Percentiles rank a stretch among this genome's conserved stretches.
Conservation (phyloP, 768 basidiomycete species). For the Calocera viscosa region DNA sequence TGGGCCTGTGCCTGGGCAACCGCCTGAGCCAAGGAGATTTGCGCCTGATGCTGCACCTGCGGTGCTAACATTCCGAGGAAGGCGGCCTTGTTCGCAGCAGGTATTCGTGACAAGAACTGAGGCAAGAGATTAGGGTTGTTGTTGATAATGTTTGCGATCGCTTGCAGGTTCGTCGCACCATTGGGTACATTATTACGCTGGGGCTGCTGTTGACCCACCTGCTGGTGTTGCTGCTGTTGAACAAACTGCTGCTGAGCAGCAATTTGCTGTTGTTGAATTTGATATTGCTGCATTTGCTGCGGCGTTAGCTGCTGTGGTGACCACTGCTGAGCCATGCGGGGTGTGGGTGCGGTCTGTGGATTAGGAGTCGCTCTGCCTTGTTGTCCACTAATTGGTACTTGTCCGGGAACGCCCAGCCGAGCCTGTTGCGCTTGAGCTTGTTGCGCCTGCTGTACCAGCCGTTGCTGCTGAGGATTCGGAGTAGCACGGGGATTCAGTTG, state of each 20-base stretch:
- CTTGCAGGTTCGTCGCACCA: background rate
- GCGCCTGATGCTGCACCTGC: background rate
- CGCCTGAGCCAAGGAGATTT: too few species aligned
- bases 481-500: background rate
- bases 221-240: background rate
- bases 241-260: background rate
- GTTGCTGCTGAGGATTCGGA: background rate
- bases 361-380: background rate
- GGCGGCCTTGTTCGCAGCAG: background rate
- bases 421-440: background rate
- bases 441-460: background rate
- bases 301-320: background rate
- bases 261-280: background rate
- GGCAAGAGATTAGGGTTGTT: background rate
- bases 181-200: background rate
- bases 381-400: background rate
- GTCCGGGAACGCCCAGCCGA: background rate
- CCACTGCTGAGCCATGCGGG: background rate
- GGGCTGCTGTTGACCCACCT: background rate
- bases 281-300: background rate
- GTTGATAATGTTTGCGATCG: background rate
- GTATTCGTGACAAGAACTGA: background rate
- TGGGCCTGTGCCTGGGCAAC: background rate
- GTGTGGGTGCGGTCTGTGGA: background rate
- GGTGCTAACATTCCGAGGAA: background rate